A percentile compares a stretch with the other conserved stretches of the same genome.
Evolutionary conservation across 2,329 filamentous ascomycete genomes (phyloP).

Genomic region (Colletotrichum noveboracense): DNA sequence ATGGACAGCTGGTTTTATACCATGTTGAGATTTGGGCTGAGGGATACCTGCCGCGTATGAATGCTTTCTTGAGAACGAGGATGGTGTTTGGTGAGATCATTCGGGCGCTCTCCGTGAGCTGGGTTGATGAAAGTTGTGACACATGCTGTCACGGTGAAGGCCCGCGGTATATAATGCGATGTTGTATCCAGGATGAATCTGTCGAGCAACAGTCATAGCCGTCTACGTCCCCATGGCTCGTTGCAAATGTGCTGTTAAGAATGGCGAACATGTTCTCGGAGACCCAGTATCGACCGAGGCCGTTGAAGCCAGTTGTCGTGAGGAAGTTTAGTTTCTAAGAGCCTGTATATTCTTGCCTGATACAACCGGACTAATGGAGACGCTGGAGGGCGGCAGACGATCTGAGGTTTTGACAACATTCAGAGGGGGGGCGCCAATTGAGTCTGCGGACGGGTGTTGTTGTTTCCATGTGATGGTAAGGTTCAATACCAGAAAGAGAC

Average conservation of each 20-base stretch:
- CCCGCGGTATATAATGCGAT: too few species aligned
- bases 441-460: accelerated
- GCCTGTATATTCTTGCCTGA: neutral
- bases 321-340: neutral
- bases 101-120: too few species aligned
- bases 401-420: accelerated
- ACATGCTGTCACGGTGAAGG: too few species aligned
- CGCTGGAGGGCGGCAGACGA: accelerated
- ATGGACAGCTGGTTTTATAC: neutral
- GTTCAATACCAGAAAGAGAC: neutral
- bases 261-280: neutral
- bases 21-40: neutral
- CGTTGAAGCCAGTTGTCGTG: accelerated
- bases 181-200: accelerated
- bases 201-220: neutral
- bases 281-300: accelerated
- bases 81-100: accelerated
- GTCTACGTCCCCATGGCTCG: too few species aligned
- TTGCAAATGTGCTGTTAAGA: too few species aligned
- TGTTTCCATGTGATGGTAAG: accelerated
- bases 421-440: neutral
- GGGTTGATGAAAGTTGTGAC: too few species aligned
- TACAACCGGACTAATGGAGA: neutral
- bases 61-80: accelerated
- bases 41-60: accelerated